Percentiles rank a stretch among this genome's conserved stretches.
phyloP scores from a whole-genome alignment of 768 basidiomycete genomes.

The Dentipellis sp. region DNA sequence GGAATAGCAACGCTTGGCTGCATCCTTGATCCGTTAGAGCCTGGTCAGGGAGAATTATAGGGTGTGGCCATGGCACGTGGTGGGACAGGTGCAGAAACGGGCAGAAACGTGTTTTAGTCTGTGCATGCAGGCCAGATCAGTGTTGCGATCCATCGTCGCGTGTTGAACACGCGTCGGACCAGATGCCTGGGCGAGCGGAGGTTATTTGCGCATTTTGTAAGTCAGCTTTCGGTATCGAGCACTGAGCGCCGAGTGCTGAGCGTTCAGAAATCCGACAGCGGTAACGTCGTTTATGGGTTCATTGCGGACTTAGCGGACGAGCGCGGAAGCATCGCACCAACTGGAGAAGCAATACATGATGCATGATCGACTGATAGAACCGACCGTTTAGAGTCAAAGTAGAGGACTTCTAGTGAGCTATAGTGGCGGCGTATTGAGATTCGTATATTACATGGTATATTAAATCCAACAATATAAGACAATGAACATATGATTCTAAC shows the following conservation, averaged over 20 bases:
- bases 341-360: not conserved
- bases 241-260: too few species aligned
- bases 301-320: not conserved
- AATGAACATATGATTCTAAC: not conserved
- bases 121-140: too few species aligned
- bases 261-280: too few species aligned
- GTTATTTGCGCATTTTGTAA: too few species aligned
- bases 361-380: not conserved
- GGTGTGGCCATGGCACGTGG: not conserved
- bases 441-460: not conserved
- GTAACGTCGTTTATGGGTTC: too few species aligned
- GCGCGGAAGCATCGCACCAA: not conserved
- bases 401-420: not conserved
- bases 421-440: not conserved
- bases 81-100: not conserved
- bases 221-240: too few species aligned
- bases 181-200: too few species aligned
- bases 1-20: not conserved
- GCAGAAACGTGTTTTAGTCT: too few species aligned
- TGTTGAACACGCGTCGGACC: not conserved
- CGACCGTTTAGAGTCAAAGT: too few species aligned
- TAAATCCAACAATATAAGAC: conserved; percentile 1
- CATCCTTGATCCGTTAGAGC: not conserved
- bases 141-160: not conserved
- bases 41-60: not conserved